Evolutionary conservation across 345 rosid genomes (phyloP).

Genomic region (Brassica juncea): DNA sequence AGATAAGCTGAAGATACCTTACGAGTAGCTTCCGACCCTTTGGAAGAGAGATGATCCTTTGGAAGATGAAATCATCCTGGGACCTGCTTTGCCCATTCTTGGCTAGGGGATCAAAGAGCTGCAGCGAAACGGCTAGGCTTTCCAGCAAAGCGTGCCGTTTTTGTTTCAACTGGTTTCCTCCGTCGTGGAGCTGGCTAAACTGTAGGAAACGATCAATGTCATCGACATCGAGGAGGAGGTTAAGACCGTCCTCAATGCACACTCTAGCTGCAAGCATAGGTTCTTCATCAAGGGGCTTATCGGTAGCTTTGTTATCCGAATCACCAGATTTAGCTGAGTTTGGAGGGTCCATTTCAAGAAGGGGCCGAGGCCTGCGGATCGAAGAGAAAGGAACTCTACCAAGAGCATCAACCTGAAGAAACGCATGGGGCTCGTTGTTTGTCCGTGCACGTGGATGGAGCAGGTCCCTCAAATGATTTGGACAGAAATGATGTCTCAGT

Average conservation of each 20-base stretch:
- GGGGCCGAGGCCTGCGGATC: slow-evolving; percentile 96
- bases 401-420: slow-evolving; percentile 92
- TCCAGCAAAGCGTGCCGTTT: slow-evolving; percentile 73
- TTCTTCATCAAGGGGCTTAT: slow-evolving; percentile 91
- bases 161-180: slow-evolving; percentile 68
- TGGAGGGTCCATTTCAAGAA: slow-evolving; percentile 89
- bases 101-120: slow-evolving; percentile 81
- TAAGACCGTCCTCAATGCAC: slow-evolving; percentile 84
- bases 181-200: slow-evolving; percentile 80
- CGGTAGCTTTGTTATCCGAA: slow-evolving; percentile 57
- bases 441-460: slow-evolving; percentile 78
- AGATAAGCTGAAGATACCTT: slow-evolving; percentile 79
- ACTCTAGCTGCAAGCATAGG: slow-evolving; percentile 99
- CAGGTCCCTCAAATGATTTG: slow-evolving; percentile 78
- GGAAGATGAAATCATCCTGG: slow-evolving; percentile 76
- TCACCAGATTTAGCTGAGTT: slow-evolving; percentile 50
- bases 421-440: slow-evolving; percentile 82
- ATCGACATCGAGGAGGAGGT: slow-evolving; percentile 87
- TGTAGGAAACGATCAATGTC: slow-evolving; percentile 86
- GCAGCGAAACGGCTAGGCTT: slow-evolving; percentile 80
- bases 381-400: slow-evolving; percentile 98
- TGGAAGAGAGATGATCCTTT: slow-evolving; percentile 73
- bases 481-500: slow-evolving; percentile 86
- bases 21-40: slow-evolving; percentile 89
- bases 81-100: slow-evolving; percentile 63